Conservation (phyloP, 805 yeast species). For the Sungouiozyma intestinalis region DNA sequence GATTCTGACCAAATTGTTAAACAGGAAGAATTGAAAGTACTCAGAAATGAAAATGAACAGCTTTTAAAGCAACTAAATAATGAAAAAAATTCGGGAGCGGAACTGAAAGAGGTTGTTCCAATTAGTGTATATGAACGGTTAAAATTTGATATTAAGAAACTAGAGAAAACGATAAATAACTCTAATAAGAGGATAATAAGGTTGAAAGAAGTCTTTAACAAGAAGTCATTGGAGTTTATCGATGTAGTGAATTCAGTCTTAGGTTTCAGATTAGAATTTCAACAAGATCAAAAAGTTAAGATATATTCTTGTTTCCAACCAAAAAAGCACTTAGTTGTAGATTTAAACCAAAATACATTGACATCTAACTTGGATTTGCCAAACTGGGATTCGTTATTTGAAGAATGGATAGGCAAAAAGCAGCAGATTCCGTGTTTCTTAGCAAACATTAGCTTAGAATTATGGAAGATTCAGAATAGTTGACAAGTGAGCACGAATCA, state of each 20-base stretch:
- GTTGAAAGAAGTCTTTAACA: constrained; percentile 44
- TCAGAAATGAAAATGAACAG: constrained; percentile 50
- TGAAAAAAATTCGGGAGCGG: background rate
- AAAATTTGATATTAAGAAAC: constrained; percentile 39
- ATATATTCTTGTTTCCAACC: constrained; percentile 38
- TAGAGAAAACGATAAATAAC: constrained; percentile 39
- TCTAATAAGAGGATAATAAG: constrained; percentile 44
- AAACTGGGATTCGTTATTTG: constrained; percentile 42
- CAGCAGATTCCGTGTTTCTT: constrained; percentile 68
- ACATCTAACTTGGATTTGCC: constrained; percentile 34
- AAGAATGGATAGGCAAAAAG: constrained; percentile 58
- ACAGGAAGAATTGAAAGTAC: constrained; percentile 37
- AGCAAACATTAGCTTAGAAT: constrained; percentile 59
- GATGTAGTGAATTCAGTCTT: constrained; percentile 55
- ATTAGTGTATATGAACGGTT: constrained; percentile 53
- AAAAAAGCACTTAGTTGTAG: constrained; percentile 42
- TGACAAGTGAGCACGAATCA: too few relatives aligned
- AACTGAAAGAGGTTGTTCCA: constrained; percentile 37
- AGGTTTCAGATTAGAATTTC: constrained; percentile 65
- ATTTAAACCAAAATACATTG: constrained; percentile 42
- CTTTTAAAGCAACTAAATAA: constrained; percentile 30
- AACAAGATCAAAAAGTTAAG: constrained; percentile 46
- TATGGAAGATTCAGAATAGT: constrained; percentile 36
- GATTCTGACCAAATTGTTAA: constrained; percentile 51
- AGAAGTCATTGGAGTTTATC: constrained; percentile 62